Base-by-base conservation (phyloP, 2,329 filamentous ascomycete genomes). In the Neonectria hederae region DNA sequence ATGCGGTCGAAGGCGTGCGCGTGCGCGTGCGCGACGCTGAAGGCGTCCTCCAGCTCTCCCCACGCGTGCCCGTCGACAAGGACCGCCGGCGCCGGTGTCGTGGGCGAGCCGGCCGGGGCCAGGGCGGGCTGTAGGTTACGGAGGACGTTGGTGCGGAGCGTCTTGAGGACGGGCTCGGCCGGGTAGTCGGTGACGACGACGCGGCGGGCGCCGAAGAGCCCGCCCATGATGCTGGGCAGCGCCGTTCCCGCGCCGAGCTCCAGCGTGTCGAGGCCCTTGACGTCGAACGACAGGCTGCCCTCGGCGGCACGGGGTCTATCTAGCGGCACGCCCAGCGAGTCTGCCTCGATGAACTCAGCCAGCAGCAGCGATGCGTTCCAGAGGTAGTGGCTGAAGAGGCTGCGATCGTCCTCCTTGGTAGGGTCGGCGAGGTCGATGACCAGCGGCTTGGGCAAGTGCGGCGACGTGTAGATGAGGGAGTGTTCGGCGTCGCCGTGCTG, bases 151-250 rank as follows among this genome's bases (percentile, higher is more conserved):
- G 74, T 75, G 14, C 76, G 76, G 42, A 93, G 84, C 42, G 88
- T 89, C 35, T 80, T 76, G 43, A 93, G 76, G 19, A 92, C 83
- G 8, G 83, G 80, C 1, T 82, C 78, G 0, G 90, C 83, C 0
- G 91, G 90, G 72, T 92, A 93, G 77, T 93, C 91, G 14, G 88
- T 90, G 24, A 90, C 84, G 26, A 85, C 80, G 5, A 90, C 84
- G 75, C 85, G 70, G 28, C 65, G 40, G 3, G 84, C 86, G 28
- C 84, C 84, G 8, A 84, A 72, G 24, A 87, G 72, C 0, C 79
- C 81, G 3, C 81, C 78, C 75, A 88, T 76, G 35, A 87, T 81
- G 35, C 82, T 84, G 3, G 85, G 83, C 54, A 88, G 72, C 1
- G 82, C 87, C 63, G 84, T 87, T 76, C 90, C 90, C 69, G 90